Evolutionary conservation across 257 asterid species (phyloP), one percentile per base, ranked within the genome.

Genomic region (Solanum phureja): DNA sequence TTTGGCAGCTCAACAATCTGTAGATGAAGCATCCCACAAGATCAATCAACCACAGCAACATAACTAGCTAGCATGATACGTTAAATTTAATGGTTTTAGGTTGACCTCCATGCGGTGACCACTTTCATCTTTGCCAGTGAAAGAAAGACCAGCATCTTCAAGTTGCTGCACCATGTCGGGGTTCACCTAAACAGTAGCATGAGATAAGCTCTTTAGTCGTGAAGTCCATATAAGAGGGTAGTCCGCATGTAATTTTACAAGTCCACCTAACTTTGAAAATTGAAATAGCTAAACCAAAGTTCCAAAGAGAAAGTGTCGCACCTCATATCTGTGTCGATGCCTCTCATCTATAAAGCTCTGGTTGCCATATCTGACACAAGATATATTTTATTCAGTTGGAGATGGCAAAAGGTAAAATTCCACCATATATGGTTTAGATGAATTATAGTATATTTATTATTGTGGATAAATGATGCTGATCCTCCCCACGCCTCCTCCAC

Each of bases 261-360:
- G 46, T 14, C 34, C 44, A 9, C 42, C 5, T 6, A 23, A 68
- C n/a, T 74, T 19, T 40, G 31, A 18, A 74, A 21, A 83, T 24
- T 56, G 49, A 18, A 74, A 21, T 74, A 35, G 82, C 49, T 19
- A 18, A 34, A 35, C 14, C 29, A 35, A 74, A 21, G 46, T 74
- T 21, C 31, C 83, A 74, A 19, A 74, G 35, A 38, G 24, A 23
- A 27, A n/a, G 46, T 71, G 24, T 87, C 71, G 46, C 88, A 96
- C 99, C 99, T 96, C 99, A 81, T 96, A 96, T 95, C 99, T 93
- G 90, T 96, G 99, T 68, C 99, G 95, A 89, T 96, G 99, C 89
- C 99, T 95, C 94, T 96, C 99, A 88, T 96, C 99, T 90, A 94
- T 85, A 72, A 71, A 94, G 88, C 90, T 93, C 89, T 18, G 86